These are phyloP conservation scores for Achlya hypogyna DNA, from an alignment of 352 stramenopile genomes.

Conservation along the genomic window DNA sequence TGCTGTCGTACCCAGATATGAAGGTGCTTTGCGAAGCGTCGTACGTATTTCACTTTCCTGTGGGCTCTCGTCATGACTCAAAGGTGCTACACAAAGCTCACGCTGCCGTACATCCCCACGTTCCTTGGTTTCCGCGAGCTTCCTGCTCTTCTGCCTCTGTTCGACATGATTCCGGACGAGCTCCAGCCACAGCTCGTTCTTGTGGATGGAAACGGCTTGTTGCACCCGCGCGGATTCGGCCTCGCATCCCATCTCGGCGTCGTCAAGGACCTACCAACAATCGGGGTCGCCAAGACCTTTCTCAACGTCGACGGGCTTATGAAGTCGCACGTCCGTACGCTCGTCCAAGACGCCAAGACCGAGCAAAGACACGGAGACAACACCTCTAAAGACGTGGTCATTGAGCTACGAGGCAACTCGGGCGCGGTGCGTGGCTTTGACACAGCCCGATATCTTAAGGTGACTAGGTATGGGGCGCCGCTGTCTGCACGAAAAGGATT, in stretches of 20 bases:
- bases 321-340: conserved; percentile 44
- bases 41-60: conserved; percentile 7
- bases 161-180: conserved; percentile 33
- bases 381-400: conserved; percentile 11
- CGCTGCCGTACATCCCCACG: conserved; percentile 65
- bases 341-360: conserved; percentile 38
- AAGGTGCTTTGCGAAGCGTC: conserved; percentile 69
- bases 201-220: conserved; percentile 86
- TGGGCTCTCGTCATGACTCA: background rate
- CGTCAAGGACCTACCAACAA: conserved; percentile 77
- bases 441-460: background rate
- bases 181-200: conserved; percentile 80
- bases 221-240: conserved; percentile 87
- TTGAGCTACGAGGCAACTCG: conserved; percentile 46
- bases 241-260: conserved; percentile 91
- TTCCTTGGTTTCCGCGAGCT: conserved; percentile 80
- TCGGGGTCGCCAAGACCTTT: conserved; percentile 88
- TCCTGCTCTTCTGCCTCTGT: conserved; percentile 55
- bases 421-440: conserved; percentile 30
- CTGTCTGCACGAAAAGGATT: conserved; percentile 46
- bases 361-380: conserved; percentile 17
- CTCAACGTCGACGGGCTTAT: conserved; percentile 84
- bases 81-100: conserved; percentile 61
- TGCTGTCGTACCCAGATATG: conserved; percentile 55
- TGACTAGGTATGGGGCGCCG: conserved; percentile 70